Base-by-base conservation (phyloP, 495 filamentous ascomycete genomes). In the Hyaloscypha bicolor region DNA sequence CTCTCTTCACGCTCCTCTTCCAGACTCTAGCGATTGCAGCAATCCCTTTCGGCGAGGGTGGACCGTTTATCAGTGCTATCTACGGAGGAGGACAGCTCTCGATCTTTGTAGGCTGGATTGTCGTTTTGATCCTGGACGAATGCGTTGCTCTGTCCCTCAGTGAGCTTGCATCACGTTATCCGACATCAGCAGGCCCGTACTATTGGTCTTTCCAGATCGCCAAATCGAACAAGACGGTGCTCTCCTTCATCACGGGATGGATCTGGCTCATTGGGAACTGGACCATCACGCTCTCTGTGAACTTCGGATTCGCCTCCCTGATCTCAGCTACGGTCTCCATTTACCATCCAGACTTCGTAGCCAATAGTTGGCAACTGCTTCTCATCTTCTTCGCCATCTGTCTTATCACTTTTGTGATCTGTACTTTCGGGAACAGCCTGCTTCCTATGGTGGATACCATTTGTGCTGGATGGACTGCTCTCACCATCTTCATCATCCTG, bases 361-460 rank as follows among this genome's bases (percentile, higher is more conserved):
- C 66, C 16, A 71, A 37, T 60, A 39, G 19, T 29, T 74, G 72
- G 72, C 72, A 74, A 55, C 70, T 85, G 37, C 82, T 82, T 64
- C 75, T 79, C 31, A 67, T 75, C 63, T 75, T 83, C 62, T 79
- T 76, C 48, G 79, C 80, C 51, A 75, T 70, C 45, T 81, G 80
- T 61, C 61, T 81, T 3, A 67, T 83, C 52, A 74, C 76, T 4
- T 70, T 78, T 55, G 69, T 82, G 4, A 84, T 79, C 68, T 80
- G 76, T 70, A 77, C 80, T 55, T 79, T 79, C 19, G 75, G 80
- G 63, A 73, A 81, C 53, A 60, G 70, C 4, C 73, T 74, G 25
- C 77, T 79, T 1, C 81, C 85, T 3, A 82, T 88, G 73, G 84
- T 87, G 55, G 75, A 83, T 63, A 83, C 86, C 64, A 82, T 80